Conservation (phyloP, 2,329 filamentous ascomycete genomes). For the Cercospora sp. region DNA sequence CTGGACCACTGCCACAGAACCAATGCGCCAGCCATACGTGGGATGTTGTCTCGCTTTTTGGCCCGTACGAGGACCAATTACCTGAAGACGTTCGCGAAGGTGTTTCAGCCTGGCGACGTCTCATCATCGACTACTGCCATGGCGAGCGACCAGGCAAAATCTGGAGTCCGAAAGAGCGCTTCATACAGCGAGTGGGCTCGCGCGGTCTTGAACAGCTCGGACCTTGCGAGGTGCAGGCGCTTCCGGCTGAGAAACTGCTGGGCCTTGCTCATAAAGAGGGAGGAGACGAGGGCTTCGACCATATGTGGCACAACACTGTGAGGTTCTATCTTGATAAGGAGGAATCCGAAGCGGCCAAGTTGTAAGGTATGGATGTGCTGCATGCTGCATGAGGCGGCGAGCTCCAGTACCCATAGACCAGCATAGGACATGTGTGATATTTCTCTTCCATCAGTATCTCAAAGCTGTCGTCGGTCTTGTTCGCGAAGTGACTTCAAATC, state of each 20-base stretch:
- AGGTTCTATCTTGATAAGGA: not conserved
- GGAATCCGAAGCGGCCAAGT: not conserved
- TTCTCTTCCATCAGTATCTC: not conserved
- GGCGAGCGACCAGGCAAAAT: not conserved
- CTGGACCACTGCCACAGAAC: not conserved
- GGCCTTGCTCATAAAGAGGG: not conserved
- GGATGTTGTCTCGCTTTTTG: not conserved
- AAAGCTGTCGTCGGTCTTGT: rapidly evolving
- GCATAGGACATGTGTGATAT: not conserved
- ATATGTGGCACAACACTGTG: not conserved
- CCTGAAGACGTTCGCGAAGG: not conserved
- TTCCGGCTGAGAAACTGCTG: not conserved
- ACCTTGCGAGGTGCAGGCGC: not conserved
- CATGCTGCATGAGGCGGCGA: not conserved
- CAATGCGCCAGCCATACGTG: not conserved
- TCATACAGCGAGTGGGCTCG: not conserved
- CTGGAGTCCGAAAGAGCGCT: not conserved
- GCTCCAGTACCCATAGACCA: not conserved
- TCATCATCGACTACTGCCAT: not conserved
- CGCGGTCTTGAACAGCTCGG: not conserved
- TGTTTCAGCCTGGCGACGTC: not conserved
- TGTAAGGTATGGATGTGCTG: not conserved
- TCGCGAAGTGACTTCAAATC: not conserved
- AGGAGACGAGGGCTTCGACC: not conserved
- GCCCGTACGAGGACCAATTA: not conserved